Evolutionary conservation across 805 yeast species (phyloP).

Genomic region (Spathaspora sp.): DNA sequence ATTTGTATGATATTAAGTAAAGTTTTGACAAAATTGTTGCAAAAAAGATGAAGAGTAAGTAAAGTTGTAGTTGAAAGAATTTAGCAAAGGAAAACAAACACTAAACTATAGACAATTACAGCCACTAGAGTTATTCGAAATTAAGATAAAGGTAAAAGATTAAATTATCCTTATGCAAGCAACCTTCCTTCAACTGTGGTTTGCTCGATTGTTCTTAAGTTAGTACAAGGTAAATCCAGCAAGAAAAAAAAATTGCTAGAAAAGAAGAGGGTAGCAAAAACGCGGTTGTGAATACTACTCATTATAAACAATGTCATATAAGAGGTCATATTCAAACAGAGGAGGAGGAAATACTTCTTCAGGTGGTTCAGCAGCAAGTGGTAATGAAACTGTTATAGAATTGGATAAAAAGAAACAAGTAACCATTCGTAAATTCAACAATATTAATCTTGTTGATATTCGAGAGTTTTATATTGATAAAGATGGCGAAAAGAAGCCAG

Average conservation of each 20-base stretch:
- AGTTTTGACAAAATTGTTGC: background rate
- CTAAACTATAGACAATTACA: too few species aligned
- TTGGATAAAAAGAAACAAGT: constrained; percentile 53
- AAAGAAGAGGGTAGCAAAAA: background rate
- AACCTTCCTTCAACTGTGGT: too few species aligned
- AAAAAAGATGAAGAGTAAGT: background rate
- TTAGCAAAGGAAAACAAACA: too few species aligned
- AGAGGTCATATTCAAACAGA: constrained; percentile 5
- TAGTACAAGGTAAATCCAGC: background rate
- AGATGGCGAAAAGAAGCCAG: constrained; percentile 68
- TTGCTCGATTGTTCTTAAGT: too few species aligned
- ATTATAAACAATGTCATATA: constrained; percentile 12
- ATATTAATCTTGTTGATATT: constrained; percentile 68
- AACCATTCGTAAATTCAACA: constrained; percentile 69
- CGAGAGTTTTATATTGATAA: constrained; percentile 68
- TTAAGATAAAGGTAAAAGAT: too few species aligned
- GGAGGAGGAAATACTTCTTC: constrained; percentile 1
- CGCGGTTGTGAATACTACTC: background rate
- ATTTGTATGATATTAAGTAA: background rate
- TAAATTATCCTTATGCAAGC: too few species aligned
- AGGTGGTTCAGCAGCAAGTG: background rate
- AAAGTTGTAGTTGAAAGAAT: background rate
- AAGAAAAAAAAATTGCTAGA: background rate
- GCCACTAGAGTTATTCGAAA: too few species aligned
- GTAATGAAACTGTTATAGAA: constrained; percentile 17